Evolutionary conservation across 106 monocot species (phyloP).

Genomic region (Hemerocallis citrina): DNA sequence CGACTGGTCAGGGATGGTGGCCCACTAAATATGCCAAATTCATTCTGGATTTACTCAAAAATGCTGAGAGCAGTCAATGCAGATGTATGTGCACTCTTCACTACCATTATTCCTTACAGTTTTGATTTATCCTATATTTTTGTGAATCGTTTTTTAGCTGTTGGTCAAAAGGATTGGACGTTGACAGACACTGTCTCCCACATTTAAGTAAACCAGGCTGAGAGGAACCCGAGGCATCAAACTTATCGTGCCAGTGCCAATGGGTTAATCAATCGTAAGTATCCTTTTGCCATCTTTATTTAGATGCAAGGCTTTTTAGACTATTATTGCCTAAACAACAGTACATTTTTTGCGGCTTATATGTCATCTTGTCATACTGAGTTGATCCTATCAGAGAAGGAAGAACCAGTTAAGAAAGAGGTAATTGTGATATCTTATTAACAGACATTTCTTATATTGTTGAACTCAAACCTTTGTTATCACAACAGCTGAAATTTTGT

Average conservation of each 20-base stretch:
- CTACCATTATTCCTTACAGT: neutral
- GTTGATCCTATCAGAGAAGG: conserved; percentile 67
- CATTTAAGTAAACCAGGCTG: conserved; percentile 68
- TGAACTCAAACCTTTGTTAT: no score
- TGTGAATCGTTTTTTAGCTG: neutral
- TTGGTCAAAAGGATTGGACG: conserved; percentile 64
- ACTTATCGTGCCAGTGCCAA: conserved; percentile 76
- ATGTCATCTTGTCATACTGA: conserved; percentile 86
- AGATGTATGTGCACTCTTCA: conserved; percentile 23
- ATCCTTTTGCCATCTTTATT: neutral
- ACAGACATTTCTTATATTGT: no score
- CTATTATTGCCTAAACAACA: neutral
- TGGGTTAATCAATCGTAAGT: conserved; percentile 64
- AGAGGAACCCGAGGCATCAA: conserved; percentile 51
- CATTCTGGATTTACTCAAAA: conserved; percentile 60
- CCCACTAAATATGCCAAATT: conserved; percentile 57
- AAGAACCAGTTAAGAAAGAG: conserved; percentile 77
- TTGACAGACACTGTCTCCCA: conserved; percentile 56
- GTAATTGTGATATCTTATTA: no score
- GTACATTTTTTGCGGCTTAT: conserved; percentile 31
- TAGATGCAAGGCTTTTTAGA: neutral
- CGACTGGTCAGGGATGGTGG: conserved; percentile 90
- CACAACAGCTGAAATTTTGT: no score
- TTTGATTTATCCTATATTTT: no score
- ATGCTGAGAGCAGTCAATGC: conserved; percentile 82